Base-by-base conservation (phyloP, 768 basidiomycete genomes). In the Rhodocollybia butyracea region DNA sequence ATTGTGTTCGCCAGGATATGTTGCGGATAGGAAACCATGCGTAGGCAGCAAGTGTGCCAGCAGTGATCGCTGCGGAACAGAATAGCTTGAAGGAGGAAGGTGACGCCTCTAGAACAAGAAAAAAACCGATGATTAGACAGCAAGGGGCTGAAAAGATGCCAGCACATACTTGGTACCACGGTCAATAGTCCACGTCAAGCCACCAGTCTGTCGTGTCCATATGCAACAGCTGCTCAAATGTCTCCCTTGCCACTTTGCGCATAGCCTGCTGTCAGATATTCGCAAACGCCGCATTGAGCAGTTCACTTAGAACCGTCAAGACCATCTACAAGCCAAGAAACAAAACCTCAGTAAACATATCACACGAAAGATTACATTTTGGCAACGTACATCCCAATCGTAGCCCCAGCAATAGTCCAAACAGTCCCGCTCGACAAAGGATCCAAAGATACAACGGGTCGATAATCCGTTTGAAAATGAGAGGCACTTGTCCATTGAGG, bases 401-500 rank as follows among this genome's bases (percentile, higher is more conserved):
- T 74, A 2, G 89, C 84, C n/a, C 97, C 97, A 0, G 88, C 93
- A 22, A 99, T 75, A 3, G 94, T 78, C 91, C 94, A 96, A 3
- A 91, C 93, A 0, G 95, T 94, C 4, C 42, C 30, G 29, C 43
- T 54, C 21, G 87, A 82, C 6, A 76, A 67, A 12, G 84, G 71
- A 12, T 87, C 82, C 31, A 97, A 76, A 26, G 89, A 84, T 30
- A 98, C 59, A 99, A 76, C 1, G 90, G 70, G 67, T 99, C 96
- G 51, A 99, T 85, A 39, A 99, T 82, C 24, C 79, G 70, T 71
- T 98, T 98, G 82, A 99, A 99, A 58, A 98, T 74, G 61, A 92
- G 82, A 0, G 97, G 97, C n/a, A 99, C 95, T 78, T 98, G 96
- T 1, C 98, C 97, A 67, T 98, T 99, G 55, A 98, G 73, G 97